Conservation (phyloP, 2,329 filamentous ascomycete species). For the Cercospora zeina region DNA sequence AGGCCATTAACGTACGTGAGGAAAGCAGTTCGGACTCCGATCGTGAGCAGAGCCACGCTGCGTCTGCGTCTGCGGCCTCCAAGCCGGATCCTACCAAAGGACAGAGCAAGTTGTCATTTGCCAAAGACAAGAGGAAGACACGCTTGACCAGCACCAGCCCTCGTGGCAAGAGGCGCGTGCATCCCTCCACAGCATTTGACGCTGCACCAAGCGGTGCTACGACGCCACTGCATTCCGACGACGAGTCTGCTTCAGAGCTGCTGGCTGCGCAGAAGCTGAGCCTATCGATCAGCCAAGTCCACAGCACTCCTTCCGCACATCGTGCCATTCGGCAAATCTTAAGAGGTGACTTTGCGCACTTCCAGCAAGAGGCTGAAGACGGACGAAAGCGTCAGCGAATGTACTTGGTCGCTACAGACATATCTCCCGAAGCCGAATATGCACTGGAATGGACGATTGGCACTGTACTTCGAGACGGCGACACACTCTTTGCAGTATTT, state of each 20-base stretch:
- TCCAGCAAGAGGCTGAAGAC: constrained; percentile 75
- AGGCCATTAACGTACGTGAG: constrained; percentile 37
- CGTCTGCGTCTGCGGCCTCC: constrained; percentile 21
- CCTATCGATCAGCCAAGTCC: constrained; percentile 76
- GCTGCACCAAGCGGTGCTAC: constrained; percentile 59
- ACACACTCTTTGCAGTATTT: constrained; percentile 90
- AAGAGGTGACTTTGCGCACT: constrained; percentile 76
- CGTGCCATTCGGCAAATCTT: constrained; percentile 87
- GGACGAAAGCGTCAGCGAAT: constrained; percentile 78
- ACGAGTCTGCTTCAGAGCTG: constrained; percentile 79
- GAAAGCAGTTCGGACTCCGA: constrained; percentile 37
- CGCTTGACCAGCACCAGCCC: constrained; percentile 35
- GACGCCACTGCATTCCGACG: constrained; percentile 75
- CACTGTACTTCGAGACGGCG: constrained; percentile 88
- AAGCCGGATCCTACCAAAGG: constrained; percentile 42
- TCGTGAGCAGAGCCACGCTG: constrained; percentile 17
- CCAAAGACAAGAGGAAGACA: constrained; percentile 32
- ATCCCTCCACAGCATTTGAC: constrained; percentile 85
- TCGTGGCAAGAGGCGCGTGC: constrained; percentile 48
- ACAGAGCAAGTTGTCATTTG: constrained; percentile 36
- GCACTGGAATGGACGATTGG: constrained; percentile 97
- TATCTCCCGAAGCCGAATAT: constrained; percentile 91
- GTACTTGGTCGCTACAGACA: constrained; percentile 92
- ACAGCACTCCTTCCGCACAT: constrained; percentile 72
- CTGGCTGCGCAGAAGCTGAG: constrained; percentile 82